A percentile compares a stretch with the other conserved stretches of the same genome.
These are phyloP conservation scores for Biscogniauxia sp. DNA, from an alignment of 2,329 filamentous ascomycete genomes.

Conservation along the genomic window DNA sequence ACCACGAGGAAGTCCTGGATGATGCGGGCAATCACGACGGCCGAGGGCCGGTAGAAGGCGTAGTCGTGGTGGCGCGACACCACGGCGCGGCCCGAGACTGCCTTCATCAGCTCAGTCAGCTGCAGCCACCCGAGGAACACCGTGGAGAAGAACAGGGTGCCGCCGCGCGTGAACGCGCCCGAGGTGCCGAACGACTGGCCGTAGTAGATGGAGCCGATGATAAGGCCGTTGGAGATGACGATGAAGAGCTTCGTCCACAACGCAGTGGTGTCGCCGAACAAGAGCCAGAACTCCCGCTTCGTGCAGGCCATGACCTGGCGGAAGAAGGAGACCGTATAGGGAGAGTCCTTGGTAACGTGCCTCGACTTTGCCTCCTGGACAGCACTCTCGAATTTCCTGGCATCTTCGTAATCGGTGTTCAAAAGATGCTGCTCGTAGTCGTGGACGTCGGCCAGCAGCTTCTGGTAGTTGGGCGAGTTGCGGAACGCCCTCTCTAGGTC, in stretches of 20 bases:
- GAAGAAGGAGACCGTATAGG: constrained; percentile 73
- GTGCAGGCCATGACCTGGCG: constrained; percentile 69
- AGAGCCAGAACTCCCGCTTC: constrained; percentile 74
- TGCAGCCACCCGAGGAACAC: constrained; percentile 65
- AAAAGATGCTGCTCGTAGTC: constrained; percentile 43
- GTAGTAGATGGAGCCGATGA: constrained; percentile 78
- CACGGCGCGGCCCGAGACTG: constrained; percentile 68
- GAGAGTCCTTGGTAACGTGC: constrained; percentile 65
- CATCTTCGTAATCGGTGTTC: constrained; percentile 57
- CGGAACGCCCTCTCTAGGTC: constrained; percentile 67
- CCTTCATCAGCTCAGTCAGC: constrained; percentile 74
- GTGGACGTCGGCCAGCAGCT: constrained; percentile 58
- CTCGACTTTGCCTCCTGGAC: constrained; percentile 67
- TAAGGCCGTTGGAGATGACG: constrained; percentile 69
- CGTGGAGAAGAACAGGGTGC: constrained; percentile 49
- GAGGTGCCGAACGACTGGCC: constrained; percentile 57
- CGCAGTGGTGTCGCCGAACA: constrained; percentile 71
- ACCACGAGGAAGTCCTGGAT: constrained; percentile 61
- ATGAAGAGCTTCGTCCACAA: constrained; percentile 79
- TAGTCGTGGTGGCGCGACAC: constrained; percentile 46
- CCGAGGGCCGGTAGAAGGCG: constrained; percentile 53
- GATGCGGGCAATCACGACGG: constrained; percentile 56
- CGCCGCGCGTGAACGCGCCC: constrained; percentile 59
- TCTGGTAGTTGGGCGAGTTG: constrained; percentile 59
- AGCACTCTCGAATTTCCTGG: constrained; percentile 62